Base-by-base conservation (phyloP, 192 early-diverging fungal species). In the Entomortierella beljakovae region DNA sequence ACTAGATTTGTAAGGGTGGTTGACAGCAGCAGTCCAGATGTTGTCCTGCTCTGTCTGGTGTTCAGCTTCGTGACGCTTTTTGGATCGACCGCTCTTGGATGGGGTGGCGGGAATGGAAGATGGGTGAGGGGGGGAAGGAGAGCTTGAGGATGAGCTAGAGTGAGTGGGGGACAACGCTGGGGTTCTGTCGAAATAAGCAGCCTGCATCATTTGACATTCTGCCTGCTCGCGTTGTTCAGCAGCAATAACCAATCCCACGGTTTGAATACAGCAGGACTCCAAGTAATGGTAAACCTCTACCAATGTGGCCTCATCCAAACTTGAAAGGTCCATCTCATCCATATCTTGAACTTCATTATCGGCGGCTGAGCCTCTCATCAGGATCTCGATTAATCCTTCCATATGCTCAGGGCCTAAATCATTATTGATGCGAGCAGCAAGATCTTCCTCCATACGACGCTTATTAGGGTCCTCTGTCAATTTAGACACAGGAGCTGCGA, bases 211-310 rank as follows among this genome's bases (percentile, higher is more conserved):
- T 16, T 49, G 40, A 28, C 29, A 13, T 55, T 29, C 59, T 29
- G 23, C 31, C 33, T 26, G 74, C 59, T 77, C 66, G 28, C 66
- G 74, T 37, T 70, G 61, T n/a, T 79, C 75, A n/a, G 74, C 75
- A 1, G 66, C 75, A 18, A 79, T 49, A n/a, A 79, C 64, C 6
- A 62, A 69, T 0, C 67, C 61, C 61, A 79, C 61, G 15, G 67
- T 79, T 51, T 79, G 75, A 66, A 79, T 79, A 43, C 75, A 79
- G 57, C 75, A 79, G 1, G 75, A 37, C 53, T 79, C 75, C 9
- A 70, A 66, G n/a, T 79, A 79, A 49, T 79, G 75, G 37, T 79
- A 79, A 6, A 79, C 75, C 26, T 79, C 54, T 0, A 79, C 75
- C 31, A 79, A 38, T 16, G 62, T 79, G 0, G 68, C 54, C 57